Conservation (phyloP, 2,329 filamentous ascomycete species). For the Fusarium bulbicola region DNA sequence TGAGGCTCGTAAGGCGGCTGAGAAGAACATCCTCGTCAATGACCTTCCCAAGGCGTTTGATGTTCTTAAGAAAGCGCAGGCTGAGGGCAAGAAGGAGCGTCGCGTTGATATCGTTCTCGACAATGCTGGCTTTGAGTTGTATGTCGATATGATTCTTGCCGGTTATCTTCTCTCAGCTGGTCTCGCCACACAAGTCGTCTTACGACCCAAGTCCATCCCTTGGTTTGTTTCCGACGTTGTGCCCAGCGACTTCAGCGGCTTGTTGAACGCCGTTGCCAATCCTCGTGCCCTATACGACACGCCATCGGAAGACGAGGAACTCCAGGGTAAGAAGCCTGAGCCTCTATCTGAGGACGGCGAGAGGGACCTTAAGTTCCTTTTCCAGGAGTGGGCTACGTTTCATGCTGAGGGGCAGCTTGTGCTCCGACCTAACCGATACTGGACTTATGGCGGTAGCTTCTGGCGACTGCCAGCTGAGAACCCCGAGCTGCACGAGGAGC, state of each 20-base stretch:
- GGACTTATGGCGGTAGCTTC: conserved; percentile 88
- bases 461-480: conserved; percentile 83
- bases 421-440: conserved; percentile 87
- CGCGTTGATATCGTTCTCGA: conserved; percentile 95
- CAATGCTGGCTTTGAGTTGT: conserved; percentile 97
- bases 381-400: conserved; percentile 80
- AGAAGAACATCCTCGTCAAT: conserved; percentile 93
- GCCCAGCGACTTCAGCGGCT: conserved; percentile 82
- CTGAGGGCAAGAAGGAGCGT: conserved; percentile 71
- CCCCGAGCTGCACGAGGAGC: conserved; percentile 75
- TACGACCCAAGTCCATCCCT: conserved; percentile 94
- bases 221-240: conserved; percentile 99
- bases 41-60: conserved; percentile 80
- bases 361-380: conserved; percentile 77
- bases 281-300: conserved; percentile 83
- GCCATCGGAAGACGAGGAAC: conserved; percentile 72
- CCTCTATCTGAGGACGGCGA: conserved; percentile 74
- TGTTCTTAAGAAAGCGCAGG: conserved; percentile 71
- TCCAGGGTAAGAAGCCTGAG: conserved; percentile 64
- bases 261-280: conserved; percentile 81
- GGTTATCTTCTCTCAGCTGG: conserved; percentile 87
- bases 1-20: conserved; percentile 82
- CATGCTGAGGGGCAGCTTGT: conserved; percentile 86
- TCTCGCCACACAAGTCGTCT: conserved; percentile 84
- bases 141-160: conserved; percentile 90